A percentile compares a stretch with the other conserved stretches of the same genome.
These are phyloP conservation scores for Lactuca saligna DNA, from an alignment of 129 eudicot species.

Conservation along the genomic window DNA sequence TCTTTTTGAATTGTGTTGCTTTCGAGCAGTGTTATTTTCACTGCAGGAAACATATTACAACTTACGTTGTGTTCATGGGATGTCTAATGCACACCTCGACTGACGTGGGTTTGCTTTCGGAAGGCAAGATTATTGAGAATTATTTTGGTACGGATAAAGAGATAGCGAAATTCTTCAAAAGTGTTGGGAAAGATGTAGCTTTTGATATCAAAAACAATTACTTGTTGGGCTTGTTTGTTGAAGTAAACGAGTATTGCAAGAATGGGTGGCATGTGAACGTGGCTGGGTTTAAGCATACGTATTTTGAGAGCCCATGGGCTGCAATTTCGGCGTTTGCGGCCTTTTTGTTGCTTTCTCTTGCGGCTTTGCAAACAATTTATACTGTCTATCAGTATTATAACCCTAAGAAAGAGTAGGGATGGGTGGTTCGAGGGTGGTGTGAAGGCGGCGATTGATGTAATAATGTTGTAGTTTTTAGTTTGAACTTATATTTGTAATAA, in stretches of 20 bases:
- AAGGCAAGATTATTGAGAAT: constrained; percentile 31
- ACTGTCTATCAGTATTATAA: constrained; percentile 13
- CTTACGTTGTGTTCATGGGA: constrained; percentile 38
- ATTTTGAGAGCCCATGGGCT: constrained; percentile 38
- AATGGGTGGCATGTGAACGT: constrained; percentile 33
- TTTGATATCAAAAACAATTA: constrained; percentile 31
- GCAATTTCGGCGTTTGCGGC: constrained; percentile 30
- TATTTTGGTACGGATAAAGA: constrained; percentile 37
- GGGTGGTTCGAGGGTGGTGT: background rate
- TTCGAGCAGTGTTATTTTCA: constrained; percentile 35
- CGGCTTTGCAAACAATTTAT: constrained; percentile 25
- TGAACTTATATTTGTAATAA: background rate
- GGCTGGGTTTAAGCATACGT: constrained; percentile 38
- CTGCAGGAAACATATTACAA: constrained; percentile 35
- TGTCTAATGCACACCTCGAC: constrained; percentile 28
- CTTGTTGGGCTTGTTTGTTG: constrained; percentile 21
- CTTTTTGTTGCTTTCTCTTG: constrained; percentile 15
- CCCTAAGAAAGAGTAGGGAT: background rate
- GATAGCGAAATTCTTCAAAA: constrained; percentile 27
- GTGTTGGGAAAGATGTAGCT: constrained; percentile 34
- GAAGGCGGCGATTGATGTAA: background rate
- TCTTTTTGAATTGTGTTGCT: constrained; percentile 24
- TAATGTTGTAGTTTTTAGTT: background rate
- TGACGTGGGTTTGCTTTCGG: constrained; percentile 19
- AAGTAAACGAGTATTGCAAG: constrained; percentile 21